Evolutionary conservation across 2,329 filamentous ascomycete species (phyloP).

Genomic region (Colletotrichum sojae): DNA sequence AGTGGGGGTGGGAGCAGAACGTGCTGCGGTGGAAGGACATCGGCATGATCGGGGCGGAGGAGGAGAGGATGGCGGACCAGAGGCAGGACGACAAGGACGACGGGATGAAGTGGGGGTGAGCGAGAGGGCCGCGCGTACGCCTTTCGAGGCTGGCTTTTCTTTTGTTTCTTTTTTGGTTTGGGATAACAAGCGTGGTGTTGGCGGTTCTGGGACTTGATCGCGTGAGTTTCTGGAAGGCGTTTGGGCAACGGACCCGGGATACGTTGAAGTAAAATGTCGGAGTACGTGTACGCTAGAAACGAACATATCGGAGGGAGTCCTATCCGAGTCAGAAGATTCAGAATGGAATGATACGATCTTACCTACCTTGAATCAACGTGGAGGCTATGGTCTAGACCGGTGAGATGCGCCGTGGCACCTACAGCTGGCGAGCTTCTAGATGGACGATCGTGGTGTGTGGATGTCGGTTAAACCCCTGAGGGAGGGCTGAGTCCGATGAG

Average conservation of each 20-base stretch:
- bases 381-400: too few species aligned
- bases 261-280: not conserved
- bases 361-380: too few species aligned
- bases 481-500: not conserved
- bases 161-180: not conserved
- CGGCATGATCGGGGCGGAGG: slow-evolving; percentile 22
- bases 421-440: too few species aligned
- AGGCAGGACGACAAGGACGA: slow-evolving; percentile 13
- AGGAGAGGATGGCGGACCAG: slow-evolving; percentile 32
- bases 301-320: too few species aligned
- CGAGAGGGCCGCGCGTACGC: not conserved
- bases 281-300: too few species aligned
- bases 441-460: too few species aligned
- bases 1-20: slow-evolving; percentile 39
- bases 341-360: too few species aligned
- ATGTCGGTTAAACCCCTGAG: too few species aligned
- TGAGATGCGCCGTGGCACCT: too few species aligned
- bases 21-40: slow-evolving; percentile 26
- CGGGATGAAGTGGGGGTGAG: slow-evolving; percentile 28
- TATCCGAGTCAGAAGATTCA: too few species aligned
- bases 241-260: not conserved
- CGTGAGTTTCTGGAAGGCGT: not conserved
- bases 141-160: not conserved
- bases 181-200: slow-evolving; percentile 28
- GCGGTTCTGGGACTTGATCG: not conserved